These are phyloP conservation scores for Edaphochlamys debaryana DNA, from an alignment of 139 green algal species.

Conservation along the genomic window DNA sequence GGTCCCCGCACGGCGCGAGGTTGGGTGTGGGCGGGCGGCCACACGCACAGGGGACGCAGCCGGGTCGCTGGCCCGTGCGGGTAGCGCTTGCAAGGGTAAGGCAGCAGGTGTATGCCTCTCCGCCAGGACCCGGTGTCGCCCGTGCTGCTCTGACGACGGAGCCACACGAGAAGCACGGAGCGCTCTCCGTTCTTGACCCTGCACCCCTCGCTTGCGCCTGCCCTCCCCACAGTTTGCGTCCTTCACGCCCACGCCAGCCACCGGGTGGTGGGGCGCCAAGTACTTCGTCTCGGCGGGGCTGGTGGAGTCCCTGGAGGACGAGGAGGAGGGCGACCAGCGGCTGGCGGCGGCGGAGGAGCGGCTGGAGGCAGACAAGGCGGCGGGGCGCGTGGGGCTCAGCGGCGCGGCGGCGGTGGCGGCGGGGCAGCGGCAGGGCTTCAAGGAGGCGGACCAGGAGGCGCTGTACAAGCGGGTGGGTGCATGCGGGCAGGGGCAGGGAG, in stretches of 20 bases:
- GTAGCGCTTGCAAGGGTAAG: no score
- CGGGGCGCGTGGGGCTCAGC: not conserved
- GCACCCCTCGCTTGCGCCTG: no score
- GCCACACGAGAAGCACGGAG: no score
- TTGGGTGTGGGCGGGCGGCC: no score
- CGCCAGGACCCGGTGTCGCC: no score
- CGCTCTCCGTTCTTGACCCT: no score
- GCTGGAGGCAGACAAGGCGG: conserved; percentile 36
- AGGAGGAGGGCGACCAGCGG: conserved; percentile 40
- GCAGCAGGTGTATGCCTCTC: no score
- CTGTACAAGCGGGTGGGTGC: conserved; percentile 61
- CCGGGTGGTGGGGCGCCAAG: conserved; percentile 83
- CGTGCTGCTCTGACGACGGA: no score
- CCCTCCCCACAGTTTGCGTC: conserved; percentile 21
- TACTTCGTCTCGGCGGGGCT: conserved; percentile 66
- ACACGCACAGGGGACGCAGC: no score
- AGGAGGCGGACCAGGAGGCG: conserved; percentile 72
- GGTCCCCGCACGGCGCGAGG: no score
- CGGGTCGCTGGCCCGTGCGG: no score
- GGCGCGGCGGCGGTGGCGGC: conserved; percentile 10
- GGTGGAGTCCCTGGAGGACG: conserved; percentile 68
- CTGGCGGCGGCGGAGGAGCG: conserved; percentile 28
- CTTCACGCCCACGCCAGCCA: conserved; percentile 59
- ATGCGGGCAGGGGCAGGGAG: not conserved
- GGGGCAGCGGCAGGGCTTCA: conserved; percentile 62